Conservation (phyloP, 768 basidiomycete species). For the Rhodotorula kratochvilovae region DNA sequence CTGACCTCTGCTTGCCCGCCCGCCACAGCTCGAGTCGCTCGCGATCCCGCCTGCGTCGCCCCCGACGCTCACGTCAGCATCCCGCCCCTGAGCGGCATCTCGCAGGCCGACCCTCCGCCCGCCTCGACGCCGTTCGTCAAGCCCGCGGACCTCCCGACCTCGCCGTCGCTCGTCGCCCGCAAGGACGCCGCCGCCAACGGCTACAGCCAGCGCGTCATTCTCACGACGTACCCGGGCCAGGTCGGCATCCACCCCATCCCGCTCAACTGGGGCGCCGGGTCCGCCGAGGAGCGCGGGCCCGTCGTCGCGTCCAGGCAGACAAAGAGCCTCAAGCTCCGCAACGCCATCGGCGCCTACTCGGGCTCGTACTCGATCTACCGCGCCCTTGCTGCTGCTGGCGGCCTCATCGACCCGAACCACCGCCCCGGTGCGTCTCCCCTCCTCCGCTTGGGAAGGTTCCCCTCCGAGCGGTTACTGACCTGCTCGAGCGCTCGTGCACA, state of each 20-base stretch:
- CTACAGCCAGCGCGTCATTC: conserved; percentile 75
- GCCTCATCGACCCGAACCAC: conserved; percentile 46
- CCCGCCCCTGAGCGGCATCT: conserved; percentile 2
- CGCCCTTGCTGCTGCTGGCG: conserved; percentile 81
- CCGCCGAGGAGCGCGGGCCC: conserved; percentile 68
- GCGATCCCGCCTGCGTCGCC: conserved; percentile 19
- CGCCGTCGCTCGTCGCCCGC: conserved; percentile 28
- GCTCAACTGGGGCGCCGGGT: conserved; percentile 72
- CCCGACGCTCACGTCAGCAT: conserved; percentile 1
- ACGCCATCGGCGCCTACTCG: conserved; percentile 88
- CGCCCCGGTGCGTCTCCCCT: conserved; percentile 43
- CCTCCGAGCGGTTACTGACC: background rate
- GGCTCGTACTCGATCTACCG: conserved; percentile 94
- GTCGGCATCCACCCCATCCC: conserved; percentile 76
- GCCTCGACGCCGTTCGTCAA: conserved; percentile 27
- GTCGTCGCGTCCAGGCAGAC: conserved; percentile 67
- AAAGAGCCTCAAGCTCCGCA: conserved; percentile 77
- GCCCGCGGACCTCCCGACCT: conserved; percentile 19
- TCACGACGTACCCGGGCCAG: conserved; percentile 92
- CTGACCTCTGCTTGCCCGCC: background rate
- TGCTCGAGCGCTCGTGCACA: conserved; percentile 51
- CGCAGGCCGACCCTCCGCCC: background rate
- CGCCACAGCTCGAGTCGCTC: conserved; percentile 23
- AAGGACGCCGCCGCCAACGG: conserved; percentile 57
- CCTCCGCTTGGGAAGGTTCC: background rate